A percentile compares a stretch with the other conserved stretches of the same genome.
Conservation (phyloP, 352 stramenopile species). For the Pythium vanterpoolii region DNA sequence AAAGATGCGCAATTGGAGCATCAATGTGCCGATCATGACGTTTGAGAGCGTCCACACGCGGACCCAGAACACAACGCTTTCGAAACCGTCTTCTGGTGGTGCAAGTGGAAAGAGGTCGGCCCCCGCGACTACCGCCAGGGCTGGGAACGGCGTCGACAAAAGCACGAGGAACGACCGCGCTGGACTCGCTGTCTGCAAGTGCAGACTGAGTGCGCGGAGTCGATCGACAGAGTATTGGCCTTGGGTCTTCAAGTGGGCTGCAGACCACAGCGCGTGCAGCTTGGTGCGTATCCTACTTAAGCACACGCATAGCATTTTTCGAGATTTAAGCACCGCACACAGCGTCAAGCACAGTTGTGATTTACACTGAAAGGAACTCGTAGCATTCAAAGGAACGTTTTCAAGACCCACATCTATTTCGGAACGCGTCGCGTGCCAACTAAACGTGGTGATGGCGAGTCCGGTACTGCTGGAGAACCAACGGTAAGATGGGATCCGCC, state of each 20-base stretch:
- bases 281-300: neutral
- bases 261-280: neutral
- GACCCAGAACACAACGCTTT: conserved; percentile 21
- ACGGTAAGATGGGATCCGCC: no score
- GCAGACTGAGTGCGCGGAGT: neutral
- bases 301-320: no score
- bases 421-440: no score
- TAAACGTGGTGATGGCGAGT: no score
- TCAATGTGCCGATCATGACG: conserved; percentile 23
- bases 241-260: neutral
- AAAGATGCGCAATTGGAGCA: conserved; percentile 23
- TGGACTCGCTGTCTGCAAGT: neutral
- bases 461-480: no score
- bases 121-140: conserved; percentile 18
- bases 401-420: no score
- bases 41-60: conserved; percentile 19
- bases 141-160: conserved; percentile 16
- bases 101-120: conserved; percentile 21
- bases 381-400: no score
- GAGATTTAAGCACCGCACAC: no score
- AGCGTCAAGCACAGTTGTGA: no score
- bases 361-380: no score
- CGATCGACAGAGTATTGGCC: neutral
- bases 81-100: conserved; percentile 3
- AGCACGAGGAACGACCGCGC: neutral